These are phyloP conservation scores for Metschnikowia kunwiensis DNA, from an alignment of 805 yeast species.

Conservation along the genomic window DNA sequence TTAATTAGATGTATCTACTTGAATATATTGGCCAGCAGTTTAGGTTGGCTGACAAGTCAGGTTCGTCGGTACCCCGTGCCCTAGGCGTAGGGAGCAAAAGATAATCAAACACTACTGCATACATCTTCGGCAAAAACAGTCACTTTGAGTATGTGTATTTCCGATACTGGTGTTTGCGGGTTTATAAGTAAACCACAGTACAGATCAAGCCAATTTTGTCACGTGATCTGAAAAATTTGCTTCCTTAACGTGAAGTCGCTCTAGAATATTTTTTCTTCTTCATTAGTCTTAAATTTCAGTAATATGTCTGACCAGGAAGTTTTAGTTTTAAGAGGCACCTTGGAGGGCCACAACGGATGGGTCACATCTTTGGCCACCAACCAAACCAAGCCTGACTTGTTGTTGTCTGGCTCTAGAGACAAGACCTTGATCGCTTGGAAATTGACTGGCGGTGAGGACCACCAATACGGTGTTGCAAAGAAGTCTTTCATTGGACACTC, in stretches of 20 bases:
- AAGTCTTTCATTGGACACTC: conserved; percentile 97
- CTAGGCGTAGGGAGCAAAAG: no score
- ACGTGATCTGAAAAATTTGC: conserved; percentile 21
- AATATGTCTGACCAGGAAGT: conserved; percentile 86
- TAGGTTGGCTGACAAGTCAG: no score
- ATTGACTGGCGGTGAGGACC: conserved; percentile 88
- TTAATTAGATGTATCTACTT: no score
- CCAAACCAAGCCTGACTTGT: conserved; percentile 95
- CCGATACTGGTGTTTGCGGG: conserved; percentile 34
- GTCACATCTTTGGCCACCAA: conserved; percentile 98
- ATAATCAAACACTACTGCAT: background rate
- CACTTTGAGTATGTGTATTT: conserved; percentile 34
- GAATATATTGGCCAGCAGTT: no score
- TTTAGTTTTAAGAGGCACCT: conserved; percentile 99
- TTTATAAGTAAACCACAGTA: conserved; percentile 26
- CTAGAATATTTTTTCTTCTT: conserved; percentile 9
- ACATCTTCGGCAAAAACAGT: conserved; percentile 35
- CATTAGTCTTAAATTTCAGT: no score
- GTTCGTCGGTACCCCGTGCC: no score
- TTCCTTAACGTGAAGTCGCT: background rate
- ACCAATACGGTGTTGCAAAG: conserved; percentile 95
- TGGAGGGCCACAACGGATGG: conserved; percentile 87
- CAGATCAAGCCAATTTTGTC: conserved; percentile 7
- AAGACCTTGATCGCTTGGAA: conserved; percentile 98
- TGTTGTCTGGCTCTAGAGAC: conserved; percentile 98